A percentile compares a stretch with the other conserved stretches of the same genome.
These are phyloP conservation scores for Platanthera guangdongensis DNA, from an alignment of 106 monocot species.

Conservation along the genomic window DNA sequence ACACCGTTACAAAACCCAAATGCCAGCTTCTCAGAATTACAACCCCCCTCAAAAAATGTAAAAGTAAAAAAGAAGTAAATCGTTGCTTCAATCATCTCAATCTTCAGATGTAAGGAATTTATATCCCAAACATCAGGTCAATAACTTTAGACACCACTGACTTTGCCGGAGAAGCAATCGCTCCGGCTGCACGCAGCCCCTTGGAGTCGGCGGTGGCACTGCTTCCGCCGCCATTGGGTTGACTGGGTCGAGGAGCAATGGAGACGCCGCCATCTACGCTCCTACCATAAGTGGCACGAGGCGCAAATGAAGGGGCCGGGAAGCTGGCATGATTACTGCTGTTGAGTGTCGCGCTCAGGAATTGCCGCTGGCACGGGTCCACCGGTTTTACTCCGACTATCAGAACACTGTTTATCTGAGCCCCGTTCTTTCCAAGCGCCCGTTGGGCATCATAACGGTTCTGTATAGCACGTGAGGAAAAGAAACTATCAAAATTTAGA, in stretches of 20 bases:
- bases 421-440: conserved; percentile 45
- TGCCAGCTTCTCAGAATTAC: not conserved
- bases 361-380: conserved; percentile 32
- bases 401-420: conserved; percentile 41
- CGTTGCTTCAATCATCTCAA: not conserved
- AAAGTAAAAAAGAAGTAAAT: not conserved
- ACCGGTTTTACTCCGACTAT: conserved; percentile 56
- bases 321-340: conserved; percentile 28
- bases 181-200: conserved; percentile 29
- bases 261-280: conserved; percentile 3
- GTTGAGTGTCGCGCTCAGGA: conserved; percentile 42
- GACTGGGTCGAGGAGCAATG: conserved; percentile 12
- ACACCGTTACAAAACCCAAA: not conserved
- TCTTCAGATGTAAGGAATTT: not conserved
- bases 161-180: conserved; percentile 82
- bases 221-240: conserved; percentile 14
- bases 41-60: not conserved
- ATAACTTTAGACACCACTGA: conserved; percentile 76
- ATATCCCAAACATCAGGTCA: conserved; percentile 92
- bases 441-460: conserved; percentile 48
- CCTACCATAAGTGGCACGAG: conserved; percentile 14
- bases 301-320: conserved; percentile 27
- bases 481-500: not conserved
- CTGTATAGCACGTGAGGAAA: conserved; percentile 12
- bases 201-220: conserved; percentile 4